Evolutionary conservation across 23 red algal genomes (phyloP), one percentile per base, ranked within the genome.

Genomic region (Gracilaria domingensis): DNA sequence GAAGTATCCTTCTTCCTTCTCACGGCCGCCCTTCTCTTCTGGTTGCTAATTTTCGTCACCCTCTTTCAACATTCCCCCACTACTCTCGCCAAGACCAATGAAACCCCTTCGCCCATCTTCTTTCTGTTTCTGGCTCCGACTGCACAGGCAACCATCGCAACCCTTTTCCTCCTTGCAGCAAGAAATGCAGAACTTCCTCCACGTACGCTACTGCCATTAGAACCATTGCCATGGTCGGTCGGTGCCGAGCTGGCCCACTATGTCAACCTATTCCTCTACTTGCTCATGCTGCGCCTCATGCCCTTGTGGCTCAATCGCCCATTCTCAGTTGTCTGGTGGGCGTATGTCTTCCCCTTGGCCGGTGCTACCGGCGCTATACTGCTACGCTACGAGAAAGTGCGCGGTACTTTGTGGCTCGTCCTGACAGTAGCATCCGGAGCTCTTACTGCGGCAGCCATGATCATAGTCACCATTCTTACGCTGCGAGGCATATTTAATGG

Each of bases 321-420:
- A 37, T 86, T 86, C 32, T 86, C 82, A 28, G 48, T 86, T 21
- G 61, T 65, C 5, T 86, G 82, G 82, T 86, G 82, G 65, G 82
- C 82, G 14, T 86, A 86, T 39, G 65, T 86, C 45, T 86, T 86
- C 66, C 82, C 82, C 38, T 44, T 86, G 18, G 38, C 32, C 5
- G 82, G 53, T 16, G 82, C 82, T 14, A 45, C 82, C 8, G 61
- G 40, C 4, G 82, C 49, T 73, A 72, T 65, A 18, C 8, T 86
- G 20, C 66, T 69, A 29, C 59, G 65, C 40, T 86, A 33, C 64
- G 62, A 67, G 33, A 55, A 69, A 32, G 49, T 50, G 49, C 26
- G 45, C 6, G n/a, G n/a, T 11, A 33, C 65, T n/a, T 86, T 86
- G 7, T 86, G 82, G 82, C 35, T 66, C 20, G 82, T 74, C 12